Evolutionary conservation across 371 early-diverging fungal genomes (phyloP), one percentile per base, ranked within the genome.

Genomic region (Vairimorpha necatrix): DNA sequence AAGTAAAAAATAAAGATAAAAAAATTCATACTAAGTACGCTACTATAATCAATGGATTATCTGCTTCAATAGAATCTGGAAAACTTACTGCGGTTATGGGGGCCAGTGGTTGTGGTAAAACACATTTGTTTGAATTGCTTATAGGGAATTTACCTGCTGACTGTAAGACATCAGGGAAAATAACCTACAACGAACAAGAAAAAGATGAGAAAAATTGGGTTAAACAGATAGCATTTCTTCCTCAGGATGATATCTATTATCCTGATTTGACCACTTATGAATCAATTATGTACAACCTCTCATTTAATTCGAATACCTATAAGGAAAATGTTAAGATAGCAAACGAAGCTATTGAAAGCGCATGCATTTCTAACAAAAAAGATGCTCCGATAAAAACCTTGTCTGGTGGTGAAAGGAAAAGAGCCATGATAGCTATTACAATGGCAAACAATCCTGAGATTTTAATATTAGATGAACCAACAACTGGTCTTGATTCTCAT

Each of bases 31-130:
- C n/a, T 18, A 36, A 69, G 24, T 46, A 79, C 20, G 61, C 36
- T 28, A 71, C 39, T 38, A 22, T 77, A 6, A 14, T 72, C 11
- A 67, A 77, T 18, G 71, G 72, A 14, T 18, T 77, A 39, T 32
- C 20, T 36, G 60, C 26, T 4, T 24, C 26, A 4, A 46, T 74
- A 20, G 47, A 61, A 30, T 68, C 74, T 20, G 74, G 79, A 48
- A 68, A 39, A 20, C 0, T 81, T 63, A 82, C 75, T 73, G 93
- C 91, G 2, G 88, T 92, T 58, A 87, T 92, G 88, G 92, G 87
- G n/a, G 87, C 89, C 0, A 89, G 89, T 34, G 87, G 87, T 72
- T 89, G 90, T 46, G 86, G 87, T 16, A 87, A 87, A 67, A 76
- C 86, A 26, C 86, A 85, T 4, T 67, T 83, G 6, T 73, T 87